A percentile compares a stretch with the other conserved stretches of the same genome.
Conservation (phyloP, 2,329 filamentous ascomycete genomes). For the Colletotrichum noveboracense region DNA sequence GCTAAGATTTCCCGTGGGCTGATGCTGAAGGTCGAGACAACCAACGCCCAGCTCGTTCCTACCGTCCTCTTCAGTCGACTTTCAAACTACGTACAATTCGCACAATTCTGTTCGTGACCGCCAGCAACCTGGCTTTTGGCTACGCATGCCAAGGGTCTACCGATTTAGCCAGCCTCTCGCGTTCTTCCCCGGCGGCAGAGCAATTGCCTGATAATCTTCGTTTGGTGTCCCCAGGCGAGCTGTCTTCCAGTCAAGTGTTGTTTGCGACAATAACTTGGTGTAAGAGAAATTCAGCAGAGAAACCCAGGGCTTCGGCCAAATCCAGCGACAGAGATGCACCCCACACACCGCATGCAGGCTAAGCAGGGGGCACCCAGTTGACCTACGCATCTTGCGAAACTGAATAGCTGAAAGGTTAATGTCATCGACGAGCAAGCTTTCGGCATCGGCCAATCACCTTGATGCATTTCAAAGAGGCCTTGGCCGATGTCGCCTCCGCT, state of each 20-base stretch:
- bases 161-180: neutral
- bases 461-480: conserved; percentile 24
- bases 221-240: neutral
- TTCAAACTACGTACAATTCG: neutral
- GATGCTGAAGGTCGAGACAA: neutral
- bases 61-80: neutral
- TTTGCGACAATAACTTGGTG: conserved; percentile 14
- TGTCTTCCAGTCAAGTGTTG: neutral
- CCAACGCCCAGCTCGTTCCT: neutral
- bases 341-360: conserved; percentile 19
- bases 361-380: conserved; percentile 12
- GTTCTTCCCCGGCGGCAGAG: neutral
- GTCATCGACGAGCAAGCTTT: conserved; percentile 21
- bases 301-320: conserved; percentile 17
- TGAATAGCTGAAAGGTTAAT: conserved; percentile 22
- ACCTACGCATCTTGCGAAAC: conserved; percentile 19
- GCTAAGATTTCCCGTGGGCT: neutral
- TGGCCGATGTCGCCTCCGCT: conserved; percentile 24
- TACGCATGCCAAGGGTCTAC: neutral
- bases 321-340: conserved; percentile 17
- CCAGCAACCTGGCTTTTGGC: neutral
- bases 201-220: neutral
- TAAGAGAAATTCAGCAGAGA: conserved; percentile 18
- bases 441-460: conserved; percentile 22
- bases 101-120: neutral